Evolutionary conservation across 768 basidiomycete genomes (phyloP).

Genomic region (Tephrocybe sp.): DNA sequence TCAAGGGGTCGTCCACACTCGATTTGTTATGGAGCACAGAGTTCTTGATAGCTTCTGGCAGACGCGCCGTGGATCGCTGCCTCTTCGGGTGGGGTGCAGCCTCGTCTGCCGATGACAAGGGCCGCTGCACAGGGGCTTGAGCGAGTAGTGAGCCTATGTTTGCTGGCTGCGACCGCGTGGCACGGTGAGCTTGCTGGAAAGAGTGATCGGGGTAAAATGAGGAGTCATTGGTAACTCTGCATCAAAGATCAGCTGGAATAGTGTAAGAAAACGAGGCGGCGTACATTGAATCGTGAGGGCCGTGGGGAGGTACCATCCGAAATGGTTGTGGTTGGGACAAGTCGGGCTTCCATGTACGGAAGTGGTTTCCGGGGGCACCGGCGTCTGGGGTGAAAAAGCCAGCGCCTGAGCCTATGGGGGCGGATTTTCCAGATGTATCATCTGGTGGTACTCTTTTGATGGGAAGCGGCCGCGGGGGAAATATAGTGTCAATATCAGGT

Average conservation of each 20-base stretch:
- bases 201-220: constrained; percentile 57
- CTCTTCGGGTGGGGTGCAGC: constrained; percentile 77
- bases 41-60: constrained; percentile 50
- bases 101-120: constrained; percentile 83
- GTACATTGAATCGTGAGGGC: constrained; percentile 66
- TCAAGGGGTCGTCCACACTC: constrained; percentile 67
- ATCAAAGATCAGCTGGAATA: constrained; percentile 17
- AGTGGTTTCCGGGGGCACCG: constrained; percentile 53
- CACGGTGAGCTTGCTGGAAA: constrained; percentile 51
- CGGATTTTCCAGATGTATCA: constrained; percentile 42
- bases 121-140: constrained; percentile 57
- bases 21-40: constrained; percentile 58
- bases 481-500: constrained; percentile 71
- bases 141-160: constrained; percentile 32
- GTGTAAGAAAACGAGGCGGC: constrained; percentile 1
- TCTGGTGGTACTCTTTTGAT: constrained; percentile 55
- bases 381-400: constrained; percentile 80
- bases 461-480: constrained; percentile 63
- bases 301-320: constrained; percentile 51
- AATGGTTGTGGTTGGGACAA: constrained; percentile 52
- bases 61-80: constrained; percentile 62
- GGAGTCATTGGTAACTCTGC: constrained; percentile 59
- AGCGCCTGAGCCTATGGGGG: constrained; percentile 59
- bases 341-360: constrained; percentile 57
- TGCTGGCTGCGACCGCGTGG: constrained; percentile 41